Base-by-base conservation (phyloP, 192 early-diverging fungal species). In the Coemansia sp. region DNA sequence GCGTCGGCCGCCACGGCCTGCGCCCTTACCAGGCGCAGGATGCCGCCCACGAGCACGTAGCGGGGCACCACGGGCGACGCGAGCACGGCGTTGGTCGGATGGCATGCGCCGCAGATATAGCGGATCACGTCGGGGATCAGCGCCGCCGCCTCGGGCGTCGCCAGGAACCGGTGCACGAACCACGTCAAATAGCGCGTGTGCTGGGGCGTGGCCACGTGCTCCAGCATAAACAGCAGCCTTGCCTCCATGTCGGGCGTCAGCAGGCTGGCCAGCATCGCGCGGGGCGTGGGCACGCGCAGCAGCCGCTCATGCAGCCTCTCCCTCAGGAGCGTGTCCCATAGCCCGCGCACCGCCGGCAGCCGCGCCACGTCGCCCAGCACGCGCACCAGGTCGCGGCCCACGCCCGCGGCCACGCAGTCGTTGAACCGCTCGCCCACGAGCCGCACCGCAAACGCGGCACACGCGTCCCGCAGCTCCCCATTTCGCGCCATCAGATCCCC, bases 11-110 rank as follows among this genome's bases (percentile, higher is more conserved):
- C 85, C 1, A 78, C 70, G 0, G 83, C 80, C 43, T 73, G 72
- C 32, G 81, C 83, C 60, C 84, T 59, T 13, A 91, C 76, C 31
- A 55, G 58, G 0, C 82, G 61, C 41, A 91, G 33, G 0, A 91
- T 31, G 5, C 72, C 69, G 29, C 83, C 83, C 18, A 91, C 80
- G 19, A 91, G 55, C 2, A 83, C 80, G 51, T 85, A 91, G 3
- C 89, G 81, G 17, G 83, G 85, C 2, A 91, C 85, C n/a, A 87
- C 81, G 19, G 77, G 72, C 7, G 83, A 85, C 6, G 80, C 82
- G 15, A 91, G 63, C 4, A 91, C 73, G 4, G 80, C 73, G 49
- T 91, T 91, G 7, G 80, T 72, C 17, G 89, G 89, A 64, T 89
- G 86, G 58, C 83, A 83, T 2, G 83, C 85, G 35, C 82, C 79